Base-by-base conservation (phyloP, 2,329 filamentous ascomycete species). In the Aspergillus ruber region DNA sequence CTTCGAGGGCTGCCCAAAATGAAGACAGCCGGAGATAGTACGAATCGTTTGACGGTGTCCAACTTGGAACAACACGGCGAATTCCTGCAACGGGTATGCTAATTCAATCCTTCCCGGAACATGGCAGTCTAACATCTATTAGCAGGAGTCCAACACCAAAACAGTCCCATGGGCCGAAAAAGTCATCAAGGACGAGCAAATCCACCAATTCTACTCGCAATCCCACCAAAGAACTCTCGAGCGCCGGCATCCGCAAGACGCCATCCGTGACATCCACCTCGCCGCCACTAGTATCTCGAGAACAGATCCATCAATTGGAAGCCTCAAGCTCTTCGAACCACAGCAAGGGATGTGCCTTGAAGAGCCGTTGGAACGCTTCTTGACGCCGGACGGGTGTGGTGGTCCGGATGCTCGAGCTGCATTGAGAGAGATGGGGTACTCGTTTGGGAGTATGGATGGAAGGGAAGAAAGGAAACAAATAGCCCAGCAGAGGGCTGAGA, bases 341-440 rank as follows among this genome's bases (percentile, higher is more conserved):
- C 18, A 29, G 25, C 21, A 47, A n/a, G 48, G 40, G 21, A 40
- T 25, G 5, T 51, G 42, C n/a, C 46, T 44, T 3, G 54, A 52
- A 8, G 50, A 44, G 5, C 60, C 60, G 3, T 43, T 63, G 10
- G 58, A 63, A 21, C 56, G 60, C 5, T 61, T 57, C 35, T 47
- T 63, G 5, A 59, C 56, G 1, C 56, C 55, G 6, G 58, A 17
- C 4, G 40, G 54, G 21, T 48, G 47, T 13, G 54, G 51, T 40
- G 56, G 59, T 20, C 56, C 54, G 52, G 51, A 55, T 23, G 46
- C 46, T 12, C 47, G 51, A 38, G 40, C 47, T 4, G 51, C 56
- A 18, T 39, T 61, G 8, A 50, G 44, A 4, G 42, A 52, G 8
- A 40, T 55, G 43, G 53, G 43, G 1, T 46, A 48, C 17, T 42